A percentile compares a stretch with the other conserved stretches of the same genome.
Conservation (phyloP, 169 alveolate genomes). For the Theileria equi region DNA sequence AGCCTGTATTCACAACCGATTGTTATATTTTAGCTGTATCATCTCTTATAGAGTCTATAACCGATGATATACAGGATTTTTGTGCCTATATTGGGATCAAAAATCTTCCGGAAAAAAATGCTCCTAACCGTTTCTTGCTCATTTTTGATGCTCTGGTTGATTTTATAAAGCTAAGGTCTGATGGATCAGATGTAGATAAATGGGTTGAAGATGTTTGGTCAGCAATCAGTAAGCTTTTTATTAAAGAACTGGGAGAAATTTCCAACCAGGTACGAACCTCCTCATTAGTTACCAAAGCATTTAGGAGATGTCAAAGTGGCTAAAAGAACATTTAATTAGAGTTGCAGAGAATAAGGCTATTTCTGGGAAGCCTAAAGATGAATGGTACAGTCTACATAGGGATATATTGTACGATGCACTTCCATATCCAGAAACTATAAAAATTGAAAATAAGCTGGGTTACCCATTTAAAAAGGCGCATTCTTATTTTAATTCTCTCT, state of each 20-base stretch:
- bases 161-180: constrained; percentile 41
- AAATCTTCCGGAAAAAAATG: not conserved
- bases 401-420: constrained; percentile 57
- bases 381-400: not conserved
- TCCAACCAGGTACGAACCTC: constrained; percentile 9
- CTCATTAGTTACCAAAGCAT: not conserved
- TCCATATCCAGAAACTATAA: constrained; percentile 48
- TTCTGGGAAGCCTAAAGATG: constrained; percentile 16
- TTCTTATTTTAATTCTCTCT: constrained; percentile 15
- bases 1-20: constrained; percentile 40
- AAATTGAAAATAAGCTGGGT: constrained; percentile 44
- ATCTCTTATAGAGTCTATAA: constrained; percentile 48
- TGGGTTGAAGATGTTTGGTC: constrained; percentile 55
- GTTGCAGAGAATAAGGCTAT: constrained; percentile 37
- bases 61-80: constrained; percentile 19
- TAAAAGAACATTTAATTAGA: constrained; percentile 30
- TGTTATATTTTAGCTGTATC: constrained; percentile 38
- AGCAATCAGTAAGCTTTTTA: constrained; percentile 8
- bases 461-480: constrained; percentile 45
- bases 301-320: constrained; percentile 44
- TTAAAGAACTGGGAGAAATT: constrained; percentile 17
- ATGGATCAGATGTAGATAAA: constrained; percentile 35
- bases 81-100: constrained; percentile 17
- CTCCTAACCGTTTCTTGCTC: not conserved
- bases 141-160: constrained; percentile 9